Percentiles rank a stretch among this genome's conserved stretches.
These are phyloP conservation scores for Glonium stellatum DNA, from an alignment of 495 filamentous ascomycete genomes.

Conservation along the genomic window DNA sequence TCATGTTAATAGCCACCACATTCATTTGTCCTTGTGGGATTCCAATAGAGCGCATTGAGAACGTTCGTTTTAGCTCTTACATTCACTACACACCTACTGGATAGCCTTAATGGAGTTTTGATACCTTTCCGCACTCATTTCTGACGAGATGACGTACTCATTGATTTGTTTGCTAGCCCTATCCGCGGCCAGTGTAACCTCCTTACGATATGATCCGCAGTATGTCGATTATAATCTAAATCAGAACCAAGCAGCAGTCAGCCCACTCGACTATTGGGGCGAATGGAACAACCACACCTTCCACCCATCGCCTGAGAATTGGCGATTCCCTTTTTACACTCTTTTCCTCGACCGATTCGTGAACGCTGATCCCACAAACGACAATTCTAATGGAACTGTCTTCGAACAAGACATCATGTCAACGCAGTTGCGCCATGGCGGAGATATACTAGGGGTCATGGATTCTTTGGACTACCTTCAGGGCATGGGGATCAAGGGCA, in stretches of 20 bases:
- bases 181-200: neutral
- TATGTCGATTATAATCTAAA: constrained; percentile 57
- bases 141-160: neutral
- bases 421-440: constrained; percentile 69
- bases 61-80: neutral
- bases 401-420: constrained; percentile 64
- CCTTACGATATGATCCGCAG: constrained; percentile 46
- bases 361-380: constrained; percentile 66
- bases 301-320: constrained; percentile 54
- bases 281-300: constrained; percentile 52
- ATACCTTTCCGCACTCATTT: neutral
- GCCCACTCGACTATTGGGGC: constrained; percentile 57
- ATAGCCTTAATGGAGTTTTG: neutral
- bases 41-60: neutral
- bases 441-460: constrained; percentile 57
- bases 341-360: constrained; percentile 64
- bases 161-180: neutral
- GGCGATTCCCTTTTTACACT: constrained; percentile 68
- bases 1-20: neutral
- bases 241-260: constrained; percentile 48
- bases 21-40: neutral
- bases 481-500: constrained; percentile 66
- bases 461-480: constrained; percentile 67
- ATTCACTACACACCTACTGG: neutral
- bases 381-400: constrained; percentile 60